Base-by-base conservation (phyloP, 768 basidiomycete species). In the Galerina sulciceps region DNA sequence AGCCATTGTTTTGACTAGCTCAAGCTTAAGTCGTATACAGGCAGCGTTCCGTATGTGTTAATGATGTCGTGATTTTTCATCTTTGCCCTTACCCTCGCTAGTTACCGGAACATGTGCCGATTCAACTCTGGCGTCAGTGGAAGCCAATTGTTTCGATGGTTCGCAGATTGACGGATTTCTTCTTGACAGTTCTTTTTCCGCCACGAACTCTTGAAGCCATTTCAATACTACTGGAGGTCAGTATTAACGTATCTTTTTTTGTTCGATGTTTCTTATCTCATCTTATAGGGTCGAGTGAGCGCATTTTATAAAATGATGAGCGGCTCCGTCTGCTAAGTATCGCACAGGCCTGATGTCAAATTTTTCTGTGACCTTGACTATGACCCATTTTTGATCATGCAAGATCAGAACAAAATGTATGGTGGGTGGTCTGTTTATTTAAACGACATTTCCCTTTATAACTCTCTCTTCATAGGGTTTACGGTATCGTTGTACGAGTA, bases 71-170 rank as follows among this genome's bases (percentile, higher is more conserved):
- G 34, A 43, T 20, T 17, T 17, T 13, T 22, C 18, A 17, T 40
- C 6, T 49, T 59, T 26, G 43, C 36, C 41, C 8, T 48, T 56
- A 36, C 45, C 36, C 36, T 55, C 20, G 54, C 54, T 14, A 81
- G 80, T 35, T 96, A 98, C 67, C 90, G 96, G 55, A 96, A 97
- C 65, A 99, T 99, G 96, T 98, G 96, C 73, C 86, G 96, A 15
- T 99, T 86, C 77, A 95, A 97, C 75, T 94, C 93, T 52, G 95
- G 94, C 35, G 93, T 95, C 75, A 65, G 86, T 78, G n/a, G 31
- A 26, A 37, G 2, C 41, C 49, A 38, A 10, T 54, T 37, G 10
- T 18, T 48, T 18, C 26, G n/a, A n/a, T 40, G 22, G 36, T 15
- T 13, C 38, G 17, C 42, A 20, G 18, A 37, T 53, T 18, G 49